A percentile compares a stretch with the other conserved stretches of the same genome.
Evolutionary conservation across 2,329 filamentous ascomycete species (phyloP).

Genomic region (Fusarium chlamydosporum): DNA sequence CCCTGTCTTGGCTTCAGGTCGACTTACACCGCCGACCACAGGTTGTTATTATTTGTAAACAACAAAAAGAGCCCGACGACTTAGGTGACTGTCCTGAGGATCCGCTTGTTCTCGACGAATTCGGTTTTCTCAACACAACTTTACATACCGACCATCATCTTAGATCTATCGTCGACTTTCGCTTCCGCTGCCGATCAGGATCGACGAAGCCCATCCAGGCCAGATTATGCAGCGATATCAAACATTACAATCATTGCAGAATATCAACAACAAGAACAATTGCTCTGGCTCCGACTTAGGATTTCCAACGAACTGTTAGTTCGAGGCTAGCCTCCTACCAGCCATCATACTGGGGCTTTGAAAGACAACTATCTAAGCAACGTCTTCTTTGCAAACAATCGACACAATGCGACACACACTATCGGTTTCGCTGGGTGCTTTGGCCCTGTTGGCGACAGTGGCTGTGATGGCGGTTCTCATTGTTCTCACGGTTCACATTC

Average conservation of each 20-base stretch:
- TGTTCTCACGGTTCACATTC: conserved; percentile 40
- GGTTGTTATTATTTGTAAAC: conserved; percentile 3
- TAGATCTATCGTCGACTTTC: conserved; percentile 17
- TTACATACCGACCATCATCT: conserved; percentile 1
- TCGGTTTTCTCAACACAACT: neutral
- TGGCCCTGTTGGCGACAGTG: conserved; percentile 45
- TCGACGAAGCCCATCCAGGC: conserved; percentile 27
- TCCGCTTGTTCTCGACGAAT: neutral
- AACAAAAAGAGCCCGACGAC: conserved; percentile 1
- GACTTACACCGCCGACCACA: conserved; percentile 27
- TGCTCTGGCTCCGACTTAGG: conserved; percentile 9
- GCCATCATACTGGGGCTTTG: conserved; percentile 26
- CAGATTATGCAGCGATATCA: conserved; percentile 31
- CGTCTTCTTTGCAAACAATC: conserved; percentile 15
- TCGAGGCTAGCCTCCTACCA: conserved; percentile 38
- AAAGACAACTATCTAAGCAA: conserved; percentile 15
- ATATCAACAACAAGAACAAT: conserved; percentile 6
- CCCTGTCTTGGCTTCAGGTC: conserved; percentile 21
- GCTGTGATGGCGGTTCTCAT: conserved; percentile 42
- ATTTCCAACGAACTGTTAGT: conserved; percentile 23
- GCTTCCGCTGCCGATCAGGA: conserved; percentile 12
- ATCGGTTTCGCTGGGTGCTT: conserved; percentile 40
- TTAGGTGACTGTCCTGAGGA: neutral
- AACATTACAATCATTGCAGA: conserved; percentile 14
- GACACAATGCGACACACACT: conserved; percentile 42